A percentile compares a stretch with the other conserved stretches of the same genome.
phyloP scores from a whole-genome alignment of 1,139 yeast species.

The Candida smagusa region DNA sequence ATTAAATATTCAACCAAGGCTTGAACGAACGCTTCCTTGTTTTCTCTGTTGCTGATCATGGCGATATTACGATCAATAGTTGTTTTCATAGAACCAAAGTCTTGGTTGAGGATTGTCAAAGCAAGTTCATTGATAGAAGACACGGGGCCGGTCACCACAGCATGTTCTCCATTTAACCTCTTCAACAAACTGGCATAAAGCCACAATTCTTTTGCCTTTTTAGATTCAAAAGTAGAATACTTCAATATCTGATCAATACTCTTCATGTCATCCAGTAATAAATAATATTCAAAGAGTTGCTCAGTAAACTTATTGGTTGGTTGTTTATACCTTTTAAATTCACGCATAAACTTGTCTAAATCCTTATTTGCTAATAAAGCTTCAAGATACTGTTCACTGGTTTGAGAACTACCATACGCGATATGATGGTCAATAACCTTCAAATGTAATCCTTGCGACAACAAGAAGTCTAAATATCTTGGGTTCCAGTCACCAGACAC shows the following conservation, averaged over 20 bases:
- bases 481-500: constrained; percentile 19
- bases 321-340: constrained; percentile 13
- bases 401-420: too few species aligned
- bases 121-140: constrained; percentile 9
- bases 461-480: constrained; percentile 18
- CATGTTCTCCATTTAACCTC: constrained; percentile 10
- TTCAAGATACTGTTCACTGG: too few species aligned
- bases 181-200: constrained; percentile 22
- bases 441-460: neutral
- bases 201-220: constrained; percentile 14
- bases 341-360: constrained; percentile 13
- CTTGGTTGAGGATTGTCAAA: constrained; percentile 5
- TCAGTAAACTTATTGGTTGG: constrained; percentile 7
- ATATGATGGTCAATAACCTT: neutral
- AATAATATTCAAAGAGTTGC: constrained; percentile 23
- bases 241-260: constrained; percentile 17
- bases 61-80: constrained; percentile 1
- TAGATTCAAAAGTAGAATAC: neutral
- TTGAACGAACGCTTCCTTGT: constrained; percentile 15
- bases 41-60: constrained; percentile 7
- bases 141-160: neutral
- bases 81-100: constrained; percentile 2
- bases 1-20: constrained; percentile 15
- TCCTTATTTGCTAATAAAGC: too few species aligned
- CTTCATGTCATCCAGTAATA: constrained; percentile 10